Evolutionary conservation across 257 asterid species (phyloP), one percentile per base, ranked within the genome.

Genomic region (Jacaranda mimosifolia): DNA sequence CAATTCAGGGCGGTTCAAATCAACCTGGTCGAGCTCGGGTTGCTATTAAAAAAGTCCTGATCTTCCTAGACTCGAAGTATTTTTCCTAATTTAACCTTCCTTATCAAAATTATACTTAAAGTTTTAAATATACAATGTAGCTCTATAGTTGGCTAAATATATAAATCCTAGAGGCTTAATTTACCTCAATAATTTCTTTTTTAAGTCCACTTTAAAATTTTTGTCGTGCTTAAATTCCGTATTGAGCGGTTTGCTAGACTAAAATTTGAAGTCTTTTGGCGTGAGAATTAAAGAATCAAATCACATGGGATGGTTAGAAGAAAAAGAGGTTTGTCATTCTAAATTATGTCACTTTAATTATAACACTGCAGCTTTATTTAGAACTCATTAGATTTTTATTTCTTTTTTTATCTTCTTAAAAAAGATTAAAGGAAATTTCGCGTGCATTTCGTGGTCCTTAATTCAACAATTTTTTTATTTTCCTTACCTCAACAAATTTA

Each of bases 231-330:
- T 26, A 32, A 60, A 60, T 10, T 62, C 1, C 32, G 32, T 26
- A 26, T 26, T 26, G 1, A 26, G 32, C 2, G 32, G 32, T 26
- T 26, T 26, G 32, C 32, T 26, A 2, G 32, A 26, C 32, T 26
- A 26, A 26, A 51, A 10, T 68, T 69, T 35, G 51, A 74, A 70
- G 48, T 83, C 67, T 52, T 63, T 68, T 43, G 68, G 91, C 85
- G 84, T 87, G 89, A 83, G 63, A 57, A 86, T 72, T 85, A 70
- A 81, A 87, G 84, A 81, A 85, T 83, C 86, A 77, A 79, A 53
- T 83, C 84, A 77, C 87, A 83, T 83, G 89, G 80, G 79, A 64
- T 68, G 78, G 76, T 68, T 72, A 68, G 80, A 67, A 76, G 26
- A 48, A 73, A 85, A 85, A 84, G 80, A 14, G 59, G 46, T 57